phyloP scores from a whole-genome alignment of 805 yeast species.

The Candida xiaguanensis region DNA sequence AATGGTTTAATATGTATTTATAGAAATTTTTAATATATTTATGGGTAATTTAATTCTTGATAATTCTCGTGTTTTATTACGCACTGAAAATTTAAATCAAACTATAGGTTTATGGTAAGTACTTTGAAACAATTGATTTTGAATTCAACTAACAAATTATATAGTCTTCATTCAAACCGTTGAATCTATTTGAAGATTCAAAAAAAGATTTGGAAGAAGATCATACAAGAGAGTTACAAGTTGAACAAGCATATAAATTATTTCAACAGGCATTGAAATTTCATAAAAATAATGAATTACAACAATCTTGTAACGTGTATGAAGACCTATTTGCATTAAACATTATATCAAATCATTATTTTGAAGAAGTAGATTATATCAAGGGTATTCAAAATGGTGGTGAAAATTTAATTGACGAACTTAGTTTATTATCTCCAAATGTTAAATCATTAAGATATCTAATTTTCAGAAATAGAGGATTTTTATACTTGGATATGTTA shows the following conservation, averaged over 20 bases:
- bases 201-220: slow-evolving; percentile 68
- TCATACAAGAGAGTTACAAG: slow-evolving; percentile 86
- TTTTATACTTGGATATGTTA: slow-evolving; percentile 51
- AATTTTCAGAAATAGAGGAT: slow-evolving; percentile 78
- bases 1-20: background rate
- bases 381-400: slow-evolving; percentile 39
- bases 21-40: background rate
- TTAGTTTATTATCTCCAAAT: slow-evolving; percentile 57
- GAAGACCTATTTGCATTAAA: slow-evolving; percentile 63
- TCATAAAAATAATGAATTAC: slow-evolving; percentile 50
- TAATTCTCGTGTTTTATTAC: no score
- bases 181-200: slow-evolving; percentile 70
- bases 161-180: slow-evolving; percentile 71
- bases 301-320: slow-evolving; percentile 53
- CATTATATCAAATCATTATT: slow-evolving; percentile 49
- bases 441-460: slow-evolving; percentile 72
- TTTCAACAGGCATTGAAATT: slow-evolving; percentile 66
- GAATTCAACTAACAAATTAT: slow-evolving; percentile 1
- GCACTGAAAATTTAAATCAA: background rate
- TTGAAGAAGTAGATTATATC: slow-evolving; percentile 34
- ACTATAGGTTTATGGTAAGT: background rate
- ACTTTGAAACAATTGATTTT: background rate
- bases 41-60: no score
- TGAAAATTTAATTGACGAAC: slow-evolving; percentile 31
- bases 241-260: slow-evolving; percentile 76